These are phyloP conservation scores for Sarcomyxa edulis DNA, from an alignment of 768 basidiomycete species.

Conservation along the genomic window DNA sequence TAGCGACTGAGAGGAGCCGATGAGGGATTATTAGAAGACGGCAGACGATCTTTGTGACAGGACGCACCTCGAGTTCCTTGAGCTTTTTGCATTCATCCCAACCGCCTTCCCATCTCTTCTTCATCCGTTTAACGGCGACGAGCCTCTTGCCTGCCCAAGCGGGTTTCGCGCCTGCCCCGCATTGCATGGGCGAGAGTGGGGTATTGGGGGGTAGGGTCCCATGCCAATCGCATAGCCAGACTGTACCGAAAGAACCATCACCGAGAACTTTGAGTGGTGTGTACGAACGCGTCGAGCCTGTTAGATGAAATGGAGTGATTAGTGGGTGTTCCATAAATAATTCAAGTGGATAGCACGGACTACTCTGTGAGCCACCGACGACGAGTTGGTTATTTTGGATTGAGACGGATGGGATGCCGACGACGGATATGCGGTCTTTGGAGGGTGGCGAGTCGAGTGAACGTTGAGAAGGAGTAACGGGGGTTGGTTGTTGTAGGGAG, in stretches of 20 bases:
- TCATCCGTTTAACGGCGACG: conserved; percentile 98
- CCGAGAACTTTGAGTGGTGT: conserved; percentile 96
- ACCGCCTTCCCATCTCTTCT: conserved; percentile 94
- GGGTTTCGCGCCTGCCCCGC: conserved; percentile 84
- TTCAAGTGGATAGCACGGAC: conserved; percentile 37
- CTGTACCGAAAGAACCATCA: conserved; percentile 97
- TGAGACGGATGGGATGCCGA: conserved; percentile 73
- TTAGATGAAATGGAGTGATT: conserved; percentile 9
- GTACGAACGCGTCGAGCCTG: conserved; percentile 84
- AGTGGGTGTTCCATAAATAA: conserved; percentile 11
- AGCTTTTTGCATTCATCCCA: conserved; percentile 96
- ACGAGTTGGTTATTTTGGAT: conserved; percentile 64
- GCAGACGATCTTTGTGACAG: conserved; percentile 4
- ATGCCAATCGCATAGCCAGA: conserved; percentile 99
- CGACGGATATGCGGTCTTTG: conserved; percentile 62
- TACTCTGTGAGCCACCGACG: conserved; percentile 67
- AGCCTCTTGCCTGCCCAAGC: conserved; percentile 94
- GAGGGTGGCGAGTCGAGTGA: conserved; percentile 22
- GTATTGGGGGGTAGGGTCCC: conserved; percentile 89
- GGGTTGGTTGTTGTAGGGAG: conserved; percentile 22
- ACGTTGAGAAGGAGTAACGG: conserved; percentile 21
- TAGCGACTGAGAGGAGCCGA: conserved; percentile 60
- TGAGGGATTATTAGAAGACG: conserved; percentile 8
- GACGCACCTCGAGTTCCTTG: conserved; percentile 89
- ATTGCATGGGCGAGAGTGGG: conserved; percentile 91